These are phyloP conservation scores for Hirschfeldia incana DNA, from an alignment of 345 rosid species.

Conservation along the genomic window DNA sequence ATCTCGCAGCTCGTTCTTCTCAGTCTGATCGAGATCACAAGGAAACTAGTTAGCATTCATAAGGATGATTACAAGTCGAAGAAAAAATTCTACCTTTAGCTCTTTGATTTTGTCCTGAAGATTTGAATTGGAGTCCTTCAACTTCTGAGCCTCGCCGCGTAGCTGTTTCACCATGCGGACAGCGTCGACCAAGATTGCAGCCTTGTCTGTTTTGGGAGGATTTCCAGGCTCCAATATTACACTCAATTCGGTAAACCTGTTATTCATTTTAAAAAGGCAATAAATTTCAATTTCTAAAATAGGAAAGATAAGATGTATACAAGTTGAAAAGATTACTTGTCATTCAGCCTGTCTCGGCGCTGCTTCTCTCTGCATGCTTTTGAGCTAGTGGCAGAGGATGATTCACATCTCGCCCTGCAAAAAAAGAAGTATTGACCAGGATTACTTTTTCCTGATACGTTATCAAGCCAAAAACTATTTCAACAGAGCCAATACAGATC, in stretches of 20 bases:
- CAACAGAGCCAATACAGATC: not conserved
- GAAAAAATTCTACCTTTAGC: conserved; percentile 52
- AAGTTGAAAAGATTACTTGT: conserved; percentile 57
- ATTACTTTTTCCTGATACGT: not conserved
- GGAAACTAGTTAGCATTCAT: conserved; percentile 5
- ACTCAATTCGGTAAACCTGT: conserved; percentile 87
- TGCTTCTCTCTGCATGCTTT: conserved; percentile 98
- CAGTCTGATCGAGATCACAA: conserved; percentile 49
- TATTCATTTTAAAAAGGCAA: conserved; percentile 6
- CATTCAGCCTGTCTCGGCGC: conserved; percentile 93
- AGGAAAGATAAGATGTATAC: conserved; percentile 6
- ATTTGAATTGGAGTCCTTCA: conserved; percentile 78
- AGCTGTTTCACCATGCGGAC: conserved; percentile 80
- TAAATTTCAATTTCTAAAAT: not conserved
- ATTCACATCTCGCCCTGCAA: conserved; percentile 57
- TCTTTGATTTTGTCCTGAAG: conserved; percentile 87
- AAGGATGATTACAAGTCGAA: not conserved
- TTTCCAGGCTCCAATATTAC: conserved; percentile 82
- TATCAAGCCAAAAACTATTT: not conserved
- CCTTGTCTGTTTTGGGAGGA: conserved; percentile 91
- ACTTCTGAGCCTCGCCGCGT: conserved; percentile 69
- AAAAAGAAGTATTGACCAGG: not conserved
- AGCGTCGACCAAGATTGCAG: conserved; percentile 80
- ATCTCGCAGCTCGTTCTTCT: conserved; percentile 86
- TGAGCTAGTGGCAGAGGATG: conserved; percentile 70